Base-by-base conservation (phyloP, 2,329 filamentous ascomycete species). In the Claviceps sp. region DNA sequence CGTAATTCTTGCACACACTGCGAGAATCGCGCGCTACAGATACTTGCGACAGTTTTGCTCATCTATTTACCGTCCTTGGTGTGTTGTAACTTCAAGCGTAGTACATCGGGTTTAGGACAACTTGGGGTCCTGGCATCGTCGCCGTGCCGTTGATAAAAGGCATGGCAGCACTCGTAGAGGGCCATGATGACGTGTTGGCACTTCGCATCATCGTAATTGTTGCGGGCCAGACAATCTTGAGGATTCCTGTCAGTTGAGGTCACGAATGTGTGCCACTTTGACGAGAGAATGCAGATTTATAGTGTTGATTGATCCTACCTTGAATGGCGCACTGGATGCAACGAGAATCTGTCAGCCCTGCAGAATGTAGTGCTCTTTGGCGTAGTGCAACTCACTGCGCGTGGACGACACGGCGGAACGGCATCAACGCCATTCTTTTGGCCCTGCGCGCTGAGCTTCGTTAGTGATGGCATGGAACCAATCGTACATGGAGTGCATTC, bases 91-190 rank as follows among this genome's bases (percentile, higher is more conserved):
- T 95, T 96, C 57, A 96, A 71, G 65, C 80, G 80, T 53, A 98
- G 72, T 52, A 96, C 72, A 58, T 75, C 79, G 7, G 87, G 79
- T 65, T 91, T 91, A 0, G 93, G 93, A 64, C 93, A 98, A 71
- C 87, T 93, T 20, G 83, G 80, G 2, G 85, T 86, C 43, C 76
- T 81, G 36, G 87, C 89, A 24, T 81, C 70, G 52, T 94, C 84
- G 16, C 93, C 90, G 54, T 87, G 79, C 53, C 79, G 76, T 60
- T 84, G 72, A 69, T 98, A 97, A 65, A 97, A 95, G 13, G 80
- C 78, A 62, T 90, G 83, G 68, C 93, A 98, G 70, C 93, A 98
- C 60, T 93, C 85, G 68, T 97, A 98, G 24, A 98, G 72, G 2
- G 89, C 87, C 65, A 91, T 84, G 52, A 98, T 78, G 62, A 89